Conservation (phyloP, 352 stramenopile genomes). For the Globisporangium cederbergense region DNA sequence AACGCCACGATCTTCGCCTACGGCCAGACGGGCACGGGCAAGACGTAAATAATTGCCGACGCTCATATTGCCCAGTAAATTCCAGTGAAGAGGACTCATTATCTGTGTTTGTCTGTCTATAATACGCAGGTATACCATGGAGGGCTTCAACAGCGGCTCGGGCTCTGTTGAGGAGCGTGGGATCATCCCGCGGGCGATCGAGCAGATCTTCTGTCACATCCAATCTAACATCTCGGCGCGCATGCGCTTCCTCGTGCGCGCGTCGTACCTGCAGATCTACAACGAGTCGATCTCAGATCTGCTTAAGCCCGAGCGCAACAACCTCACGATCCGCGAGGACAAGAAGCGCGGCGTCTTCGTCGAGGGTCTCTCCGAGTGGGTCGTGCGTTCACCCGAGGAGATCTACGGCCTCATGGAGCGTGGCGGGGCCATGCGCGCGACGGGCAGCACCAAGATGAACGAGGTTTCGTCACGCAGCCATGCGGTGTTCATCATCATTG, state of each 20-base stretch:
- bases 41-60: constrained; percentile 44
- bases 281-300: constrained; percentile 94
- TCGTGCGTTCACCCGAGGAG: constrained; percentile 89
- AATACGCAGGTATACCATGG: constrained; percentile 83
- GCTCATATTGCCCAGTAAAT: background rate
- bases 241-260: constrained; percentile 90
- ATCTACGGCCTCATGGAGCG: constrained; percentile 95
- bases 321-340: constrained; percentile 93
- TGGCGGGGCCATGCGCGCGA: constrained; percentile 78
- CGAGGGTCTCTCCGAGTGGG: constrained; percentile 93
- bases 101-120: background rate
- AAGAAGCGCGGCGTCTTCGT: constrained; percentile 92
- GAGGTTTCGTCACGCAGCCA: constrained; percentile 85
- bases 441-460: constrained; percentile 88
- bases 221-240: constrained; percentile 79
- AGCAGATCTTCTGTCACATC: constrained; percentile 94
- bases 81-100: too few relatives aligned
- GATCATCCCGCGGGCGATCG: constrained; percentile 97
- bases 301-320: constrained; percentile 90
- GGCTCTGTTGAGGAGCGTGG: constrained; percentile 89
- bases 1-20: constrained; percentile 92
- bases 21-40: constrained; percentile 89
- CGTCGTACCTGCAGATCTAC: constrained; percentile 94
- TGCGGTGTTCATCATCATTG: constrained; percentile 95
- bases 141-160: constrained; percentile 90